Base-by-base conservation (phyloP, 2,329 filamentous ascomycete genomes). In the Pezicula radicicola region DNA sequence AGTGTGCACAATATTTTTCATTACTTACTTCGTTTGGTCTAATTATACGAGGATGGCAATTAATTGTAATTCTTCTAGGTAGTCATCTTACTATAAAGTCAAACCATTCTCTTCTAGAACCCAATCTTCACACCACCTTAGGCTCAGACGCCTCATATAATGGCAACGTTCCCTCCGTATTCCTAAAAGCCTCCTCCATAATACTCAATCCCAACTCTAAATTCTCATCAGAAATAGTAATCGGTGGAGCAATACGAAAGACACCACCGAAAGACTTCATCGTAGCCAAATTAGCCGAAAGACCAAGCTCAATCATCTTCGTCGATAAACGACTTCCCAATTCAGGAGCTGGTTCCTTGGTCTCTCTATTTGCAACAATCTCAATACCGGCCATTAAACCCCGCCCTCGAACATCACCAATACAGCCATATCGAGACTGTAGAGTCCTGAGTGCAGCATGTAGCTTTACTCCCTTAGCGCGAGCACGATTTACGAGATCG, bases 331-430 rank as follows among this genome's bases (percentile, higher is more conserved):
- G 59, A 53, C 71, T 69, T 0, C 76, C 79, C 21, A 84, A 62
- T 4, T 78, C 75, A 2, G 71, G 54, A 0, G 68, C 77, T 0
- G 75, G 75, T 2, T 60, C 65, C 54, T 80, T 83, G 0, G 73
- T 78, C 33, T 68, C 61, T 2, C 72, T 63, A 58, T 82, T 72
- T 0, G 67, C 66, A 1, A 86, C 76, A 55, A 85, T 81, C 65
- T 85, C 81, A 7, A 84, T 67, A 2, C 80, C 81, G 0, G 74
- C 73, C 72, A 85, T 76, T 8, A 85, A 68, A 0, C 82, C 82
- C 0, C 80, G 72, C 0, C 81, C 81, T 9, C 82, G 74, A 0
- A 86, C 75, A 59, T 85, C 81, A 1, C 83, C 83, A 48, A 86
- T 80, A 63, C 81, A 86, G 28, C 73, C 76, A 60, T 85, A 84